These are phyloP conservation scores for Agrocybe pediades DNA, from an alignment of 768 basidiomycete species.

Conservation along the genomic window DNA sequence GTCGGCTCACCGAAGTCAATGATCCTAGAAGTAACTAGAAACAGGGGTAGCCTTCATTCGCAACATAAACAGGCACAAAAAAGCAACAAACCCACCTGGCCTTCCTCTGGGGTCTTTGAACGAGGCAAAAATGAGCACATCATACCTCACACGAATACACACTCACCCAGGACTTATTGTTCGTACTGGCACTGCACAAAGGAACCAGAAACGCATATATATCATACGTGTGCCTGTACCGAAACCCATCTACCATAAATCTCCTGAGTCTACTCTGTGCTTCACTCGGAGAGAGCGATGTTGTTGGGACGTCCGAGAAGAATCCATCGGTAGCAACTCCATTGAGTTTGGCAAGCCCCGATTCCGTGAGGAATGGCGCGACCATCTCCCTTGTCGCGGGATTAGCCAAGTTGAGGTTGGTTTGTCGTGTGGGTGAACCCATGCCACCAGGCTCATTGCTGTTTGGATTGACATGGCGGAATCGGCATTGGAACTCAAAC, in stretches of 20 bases:
- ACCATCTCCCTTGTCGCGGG: slow-evolving; percentile 21
- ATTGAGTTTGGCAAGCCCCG: slow-evolving; percentile 44
- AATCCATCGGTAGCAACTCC: slow-evolving; percentile 45
- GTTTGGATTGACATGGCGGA: slow-evolving; percentile 31
- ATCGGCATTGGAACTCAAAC: slow-evolving; percentile 47
- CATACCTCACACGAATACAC: background rate
- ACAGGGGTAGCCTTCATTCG: no score
- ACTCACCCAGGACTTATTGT: slow-evolving; percentile 45
- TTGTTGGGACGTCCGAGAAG: slow-evolving; percentile 32
- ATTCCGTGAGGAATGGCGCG: slow-evolving; percentile 45
- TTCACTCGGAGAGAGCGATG: slow-evolving; percentile 42
- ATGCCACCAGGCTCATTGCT: background rate
- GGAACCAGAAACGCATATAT: slow-evolving; percentile 47
- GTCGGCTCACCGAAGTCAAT: slow-evolving; percentile 1
- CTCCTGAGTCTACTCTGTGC: slow-evolving; percentile 45
- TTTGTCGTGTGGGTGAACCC: background rate
- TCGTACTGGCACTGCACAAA: slow-evolving; percentile 37
- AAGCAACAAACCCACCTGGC: background rate
- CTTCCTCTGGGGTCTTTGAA: slow-evolving; percentile 8
- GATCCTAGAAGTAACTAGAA: slow-evolving; percentile 3
- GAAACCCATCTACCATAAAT: slow-evolving; percentile 44
- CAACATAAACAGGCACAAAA: no score
- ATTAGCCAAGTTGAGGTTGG: slow-evolving; percentile 10
- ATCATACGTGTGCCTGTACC: slow-evolving; percentile 40
- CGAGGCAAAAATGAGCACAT: background rate